A percentile compares a stretch with the other conserved stretches of the same genome.
phyloP scores from a whole-genome alignment of 2,329 filamentous ascomycete genomes.

The Fusarium concolor region DNA sequence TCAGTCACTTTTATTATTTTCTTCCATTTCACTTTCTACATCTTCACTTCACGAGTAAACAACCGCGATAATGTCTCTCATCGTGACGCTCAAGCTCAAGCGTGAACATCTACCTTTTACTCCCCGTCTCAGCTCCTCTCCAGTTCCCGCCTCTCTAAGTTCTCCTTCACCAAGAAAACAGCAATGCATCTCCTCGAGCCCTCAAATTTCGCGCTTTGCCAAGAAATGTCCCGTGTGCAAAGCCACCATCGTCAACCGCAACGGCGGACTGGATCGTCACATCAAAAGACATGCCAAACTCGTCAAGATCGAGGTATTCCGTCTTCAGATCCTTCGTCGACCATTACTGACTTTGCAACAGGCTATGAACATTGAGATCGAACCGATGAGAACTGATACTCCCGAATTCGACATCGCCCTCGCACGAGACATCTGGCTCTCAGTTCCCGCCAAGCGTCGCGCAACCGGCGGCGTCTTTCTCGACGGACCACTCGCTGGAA shows the following conservation, averaged over 20 bases:
- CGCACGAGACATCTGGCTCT: constrained; percentile 22
- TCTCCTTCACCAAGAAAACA: neutral
- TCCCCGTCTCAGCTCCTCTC: neutral
- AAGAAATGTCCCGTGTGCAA: constrained; percentile 19
- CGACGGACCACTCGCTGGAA: constrained; percentile 11
- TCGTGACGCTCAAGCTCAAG: neutral
- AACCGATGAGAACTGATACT: neutral
- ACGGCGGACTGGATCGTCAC: constrained; percentile 9
- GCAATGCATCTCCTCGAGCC: accelerated
- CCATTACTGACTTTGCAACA: neutral
- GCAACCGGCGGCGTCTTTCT: constrained; percentile 7
- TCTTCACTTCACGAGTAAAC: too few relatives aligned
- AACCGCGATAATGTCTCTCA: neutral
- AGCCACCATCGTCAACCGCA: constrained; percentile 4
- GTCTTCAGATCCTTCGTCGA: accelerated
- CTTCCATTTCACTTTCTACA: accelerated
- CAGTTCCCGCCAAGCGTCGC: constrained; percentile 15
- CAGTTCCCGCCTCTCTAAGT: accelerated
- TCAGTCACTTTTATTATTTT: accelerated
- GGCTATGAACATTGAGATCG: constrained; percentile 2
- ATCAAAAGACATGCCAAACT: constrained; percentile 18
- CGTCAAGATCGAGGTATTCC: neutral
- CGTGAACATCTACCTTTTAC: neutral
- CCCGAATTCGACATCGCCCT: constrained; percentile 5
- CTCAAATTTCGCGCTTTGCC: neutral